Percentiles rank a stretch among this genome's conserved stretches.
Conservation (phyloP, 2,329 filamentous ascomycete genomes). For the Ascochyta koolunga region DNA sequence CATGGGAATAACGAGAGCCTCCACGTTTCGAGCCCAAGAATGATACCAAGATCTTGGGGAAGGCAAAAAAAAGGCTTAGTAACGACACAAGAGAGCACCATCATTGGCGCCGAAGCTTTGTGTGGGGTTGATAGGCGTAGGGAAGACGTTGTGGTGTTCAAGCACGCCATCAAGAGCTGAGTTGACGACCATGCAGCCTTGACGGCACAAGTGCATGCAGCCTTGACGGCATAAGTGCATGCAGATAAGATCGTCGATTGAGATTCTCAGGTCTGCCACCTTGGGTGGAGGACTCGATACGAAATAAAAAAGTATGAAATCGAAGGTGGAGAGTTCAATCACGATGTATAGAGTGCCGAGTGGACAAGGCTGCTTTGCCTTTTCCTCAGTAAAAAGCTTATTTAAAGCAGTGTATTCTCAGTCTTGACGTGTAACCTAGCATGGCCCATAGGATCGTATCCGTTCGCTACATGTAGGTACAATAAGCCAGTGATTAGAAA, state of each 20-base stretch:
- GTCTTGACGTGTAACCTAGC: too few relatives aligned
- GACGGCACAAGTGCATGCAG: background rate
- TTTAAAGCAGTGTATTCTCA: too few relatives aligned
- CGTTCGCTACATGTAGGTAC: too few relatives aligned
- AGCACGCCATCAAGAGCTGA: constrained; percentile 32
- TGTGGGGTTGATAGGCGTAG: constrained; percentile 15
- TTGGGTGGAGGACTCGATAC: too few relatives aligned
- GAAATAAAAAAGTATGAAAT: too few relatives aligned
- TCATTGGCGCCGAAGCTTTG: constrained; percentile 23
- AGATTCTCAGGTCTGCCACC: too few relatives aligned
- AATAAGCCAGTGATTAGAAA: background rate
- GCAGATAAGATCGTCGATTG: background rate
- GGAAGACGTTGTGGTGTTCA: constrained; percentile 8
- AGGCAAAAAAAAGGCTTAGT: constrained; percentile 18
- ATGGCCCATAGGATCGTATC: too few relatives aligned
- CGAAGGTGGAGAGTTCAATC: too few relatives aligned
- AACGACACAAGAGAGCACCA: constrained; percentile 14
- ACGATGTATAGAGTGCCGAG: too few relatives aligned
- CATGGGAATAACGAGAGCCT: constrained; percentile 6
- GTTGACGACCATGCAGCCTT: constrained; percentile 23
- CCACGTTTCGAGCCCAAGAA: background rate
- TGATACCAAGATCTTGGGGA: constrained; percentile 13
- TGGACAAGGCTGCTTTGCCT: too few relatives aligned
- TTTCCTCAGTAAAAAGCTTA: too few relatives aligned
- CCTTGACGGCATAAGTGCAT: background rate